Conservation (phyloP, 2,329 filamentous ascomycete genomes). For the Aspergillus eucalypticola region DNA sequence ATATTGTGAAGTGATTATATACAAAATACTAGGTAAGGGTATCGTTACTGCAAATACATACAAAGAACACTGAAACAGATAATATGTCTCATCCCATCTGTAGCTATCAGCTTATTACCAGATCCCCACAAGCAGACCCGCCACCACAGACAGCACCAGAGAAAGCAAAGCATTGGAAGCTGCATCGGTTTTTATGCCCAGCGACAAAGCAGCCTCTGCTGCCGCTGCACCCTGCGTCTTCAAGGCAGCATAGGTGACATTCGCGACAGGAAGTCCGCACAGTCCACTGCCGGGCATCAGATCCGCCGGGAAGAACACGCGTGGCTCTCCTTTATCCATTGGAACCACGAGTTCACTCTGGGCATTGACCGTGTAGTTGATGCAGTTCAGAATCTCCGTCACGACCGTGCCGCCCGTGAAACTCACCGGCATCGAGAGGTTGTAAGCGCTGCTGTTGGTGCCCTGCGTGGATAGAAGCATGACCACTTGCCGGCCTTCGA, state of each 20-base stretch:
- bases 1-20: too few relatives aligned
- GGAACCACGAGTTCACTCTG: constrained; percentile 26
- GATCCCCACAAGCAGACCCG: neutral
- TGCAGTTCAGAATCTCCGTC: constrained; percentile 32
- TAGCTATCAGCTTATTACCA: neutral
- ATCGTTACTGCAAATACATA: neutral
- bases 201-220: neutral
- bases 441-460: constrained; percentile 29
- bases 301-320: constrained; percentile 30
- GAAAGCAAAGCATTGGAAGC: neutral
- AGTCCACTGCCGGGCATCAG: constrained; percentile 35
- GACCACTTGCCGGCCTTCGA: constrained; percentile 43
- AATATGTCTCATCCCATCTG: neutral
- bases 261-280: constrained; percentile 22
- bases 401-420: constrained; percentile 27
- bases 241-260: neutral
- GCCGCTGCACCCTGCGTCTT: neutral
- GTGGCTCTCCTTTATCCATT: constrained; percentile 35
- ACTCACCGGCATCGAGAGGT: constrained; percentile 30
- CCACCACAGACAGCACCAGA: neutral
- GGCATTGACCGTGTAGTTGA: constrained; percentile 28
- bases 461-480: constrained; percentile 49
- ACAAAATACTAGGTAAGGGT: too few relatives aligned
- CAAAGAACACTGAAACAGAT: neutral
- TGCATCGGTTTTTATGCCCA: neutral